Base-by-base conservation (phyloP, 345 rosid species). In the Hypericum perforatum region DNA sequence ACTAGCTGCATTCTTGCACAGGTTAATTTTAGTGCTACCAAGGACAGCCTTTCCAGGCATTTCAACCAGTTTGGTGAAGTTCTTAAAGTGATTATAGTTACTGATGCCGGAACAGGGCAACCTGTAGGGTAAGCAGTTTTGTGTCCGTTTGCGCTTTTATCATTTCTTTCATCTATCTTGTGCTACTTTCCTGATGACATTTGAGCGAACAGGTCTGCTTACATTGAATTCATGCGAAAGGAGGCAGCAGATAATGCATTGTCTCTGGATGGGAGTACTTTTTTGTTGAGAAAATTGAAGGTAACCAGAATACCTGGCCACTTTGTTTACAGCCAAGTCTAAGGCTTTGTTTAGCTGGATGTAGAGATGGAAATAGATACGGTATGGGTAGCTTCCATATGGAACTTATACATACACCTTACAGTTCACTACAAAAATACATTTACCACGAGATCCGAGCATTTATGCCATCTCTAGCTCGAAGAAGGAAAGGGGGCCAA, bases 21-120 rank as follows among this genome's bases (percentile, higher is more conserved):
- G 99, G 99, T 94, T 72, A 91, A 94, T 75, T 81, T 82, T 75
- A 95, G 82, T 68, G 97, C 99, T 37, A 84, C 96, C 48, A 86
- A 82, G 79, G 96, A 89, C 57, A 79, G 82, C 63, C 86, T 89
- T 67, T 89, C 95, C 39, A 78, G 87, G 59, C 95, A 89, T 67
- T 89, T 94, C 59, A 89, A 81, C 43, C 89, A 82, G 81, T 86
- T 72, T 60, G 99, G 99, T 5, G 92, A 89, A 64, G 89, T 94
- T 38, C 77, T 89, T 8, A 86, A 94, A 74, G 99, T 88, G 55
- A 66, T 82, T 66, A 84, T 89, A 52, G 72, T 86, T 43, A 82
- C 86, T 45, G 99, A 94, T 68, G 87, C 89, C 39, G 78, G 91
- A 32, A 89, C 97, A 16, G 92, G 96, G 58, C 94, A 84, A 58